Base-by-base conservation (phyloP, 192 early-diverging fungal species). In the Backusella westeae region DNA sequence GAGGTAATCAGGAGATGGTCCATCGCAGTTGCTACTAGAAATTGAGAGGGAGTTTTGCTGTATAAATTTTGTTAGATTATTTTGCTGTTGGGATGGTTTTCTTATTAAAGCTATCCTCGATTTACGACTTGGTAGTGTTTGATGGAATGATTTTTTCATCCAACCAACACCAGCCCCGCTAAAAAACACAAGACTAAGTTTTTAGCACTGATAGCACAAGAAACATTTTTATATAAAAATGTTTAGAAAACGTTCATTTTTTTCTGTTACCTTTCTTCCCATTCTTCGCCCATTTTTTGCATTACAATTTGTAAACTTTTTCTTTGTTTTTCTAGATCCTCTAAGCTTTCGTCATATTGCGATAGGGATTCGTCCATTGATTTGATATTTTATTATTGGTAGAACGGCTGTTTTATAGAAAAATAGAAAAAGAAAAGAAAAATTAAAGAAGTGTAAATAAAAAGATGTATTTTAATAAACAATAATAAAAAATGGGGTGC, bases 151-250 rank as follows among this genome's bases (percentile, higher is more conserved):
- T 1, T 71, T 32, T 19, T 69, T 71, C 53, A 82, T 35, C 81
- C 81, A 82, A 69, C 77, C 77, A 41, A 82, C 75, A 10, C 81
- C 81, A n/a, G 81, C 73, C 6, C 81, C 81, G 73, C 81, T 82
- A 21, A 53, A 34, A 29, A 19, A 71, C 12, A 34, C 52, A 53
- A 32, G n/a, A 53, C 52, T 53, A 53, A 53, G 7, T 5, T 53
- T 53, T 53, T 53, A 53, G 52, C 21, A 19, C 52, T 8, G 6
- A 53, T 8, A 53, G 8, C 17, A 53, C 23, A 53, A 53, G 6
- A 23, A 53, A 0, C n/a, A 21, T 53, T 53, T 53, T 21, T 19
- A 53, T 21, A 53, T 21, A 23, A 21, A 53, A 53, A 53, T 17
- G 42, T 44, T 44, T 14, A 52, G n/a, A 49, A 17, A 19, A n/a